These are phyloP conservation scores for Mrakia gelida DNA, from an alignment of 768 basidiomycete species.

Conservation along the genomic window DNA sequence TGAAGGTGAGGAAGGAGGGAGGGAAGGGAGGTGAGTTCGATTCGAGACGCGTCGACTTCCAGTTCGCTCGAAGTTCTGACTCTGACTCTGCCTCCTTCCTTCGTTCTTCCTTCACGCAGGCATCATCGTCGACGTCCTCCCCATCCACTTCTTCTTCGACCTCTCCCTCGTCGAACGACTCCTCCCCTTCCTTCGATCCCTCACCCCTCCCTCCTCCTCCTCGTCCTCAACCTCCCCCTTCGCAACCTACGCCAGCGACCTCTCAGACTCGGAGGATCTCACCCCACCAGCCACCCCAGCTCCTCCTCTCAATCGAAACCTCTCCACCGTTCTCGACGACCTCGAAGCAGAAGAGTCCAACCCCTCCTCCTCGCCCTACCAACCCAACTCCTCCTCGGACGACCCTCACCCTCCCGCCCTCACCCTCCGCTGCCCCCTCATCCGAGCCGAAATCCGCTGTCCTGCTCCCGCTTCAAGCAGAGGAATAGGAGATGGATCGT, in stretches of 20 bases:
- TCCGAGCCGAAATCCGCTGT: slow-evolving; percentile 66
- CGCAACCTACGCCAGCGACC: slow-evolving; percentile 26
- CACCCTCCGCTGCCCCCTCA: slow-evolving; percentile 48
- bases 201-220: slow-evolving; percentile 37
- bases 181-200: slow-evolving; percentile 53
- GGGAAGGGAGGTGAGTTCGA: background rate
- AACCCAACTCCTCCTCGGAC: slow-evolving; percentile 30
- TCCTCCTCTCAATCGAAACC: background rate
- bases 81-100: background rate
- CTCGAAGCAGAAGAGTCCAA: slow-evolving; percentile 2
- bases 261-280: slow-evolving; percentile 43
- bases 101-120: background rate
- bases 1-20: slow-evolving; percentile 18
- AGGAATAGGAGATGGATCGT: slow-evolving; percentile 34
- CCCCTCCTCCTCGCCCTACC: slow-evolving; percentile 6
- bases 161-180: slow-evolving; percentile 48
- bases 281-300: slow-evolving; percentile 49
- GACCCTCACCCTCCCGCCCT: slow-evolving; percentile 24
- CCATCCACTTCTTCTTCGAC: slow-evolving; percentile 71
- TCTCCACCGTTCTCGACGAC: slow-evolving; percentile 12
- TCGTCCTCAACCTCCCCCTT: slow-evolving; percentile 29
- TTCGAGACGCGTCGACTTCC: no score
- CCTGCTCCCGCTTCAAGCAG: slow-evolving; percentile 53
- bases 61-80: background rate
- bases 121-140: background rate